Percentiles rank a stretch among this genome's conserved stretches.
These are phyloP conservation scores for Rhizomucor miehei DNA, from an alignment of 371 early-diverging fungal genomes.

Conservation along the genomic window DNA sequence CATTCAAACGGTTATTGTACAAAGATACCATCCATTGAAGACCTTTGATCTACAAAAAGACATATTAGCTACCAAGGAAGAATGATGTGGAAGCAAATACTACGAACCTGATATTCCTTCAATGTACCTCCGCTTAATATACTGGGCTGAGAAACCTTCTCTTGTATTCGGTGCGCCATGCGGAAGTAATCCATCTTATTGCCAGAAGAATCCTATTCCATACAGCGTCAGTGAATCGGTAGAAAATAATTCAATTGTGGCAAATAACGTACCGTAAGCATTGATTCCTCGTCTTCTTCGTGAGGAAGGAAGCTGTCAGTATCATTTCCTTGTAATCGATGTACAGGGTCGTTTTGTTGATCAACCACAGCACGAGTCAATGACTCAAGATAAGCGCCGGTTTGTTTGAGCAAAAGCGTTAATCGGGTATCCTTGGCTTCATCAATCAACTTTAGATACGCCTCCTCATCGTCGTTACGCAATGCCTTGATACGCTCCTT, in stretches of 20 bases:
- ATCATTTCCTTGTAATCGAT: conserved; percentile 8
- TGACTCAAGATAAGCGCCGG: conserved; percentile 78
- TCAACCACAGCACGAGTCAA: conserved; percentile 76
- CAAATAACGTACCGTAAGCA: conserved; percentile 21
- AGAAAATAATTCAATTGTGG: too few relatives aligned
- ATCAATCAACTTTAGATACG: conserved; percentile 91
- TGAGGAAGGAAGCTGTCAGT: conserved; percentile 42
- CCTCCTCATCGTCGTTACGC: conserved; percentile 94
- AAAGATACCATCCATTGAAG: conserved; percentile 98
- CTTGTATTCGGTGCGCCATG: conserved; percentile 84
- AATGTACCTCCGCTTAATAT: conserved; percentile 87
- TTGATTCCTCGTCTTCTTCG: conserved; percentile 52
- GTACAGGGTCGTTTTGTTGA: conserved; percentile 60
- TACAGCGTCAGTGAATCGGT: too few relatives aligned
- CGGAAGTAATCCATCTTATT: conserved; percentile 77
- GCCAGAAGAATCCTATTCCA: conserved; percentile 36
- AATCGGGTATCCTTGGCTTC: conserved; percentile 95
- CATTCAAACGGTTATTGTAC: conserved; percentile 94
- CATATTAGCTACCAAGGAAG: not conserved
- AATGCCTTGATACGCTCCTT: conserved; percentile 95
- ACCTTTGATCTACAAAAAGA: conserved; percentile 75
- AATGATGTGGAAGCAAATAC: not conserved
- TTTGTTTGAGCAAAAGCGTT: conserved; percentile 86
- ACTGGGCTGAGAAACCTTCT: conserved; percentile 75
- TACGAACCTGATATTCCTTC: conserved; percentile 88